Evolutionary conservation across 2,329 filamentous ascomycete genomes (phyloP).

Genomic region (Colletotrichum aenigma): DNA sequence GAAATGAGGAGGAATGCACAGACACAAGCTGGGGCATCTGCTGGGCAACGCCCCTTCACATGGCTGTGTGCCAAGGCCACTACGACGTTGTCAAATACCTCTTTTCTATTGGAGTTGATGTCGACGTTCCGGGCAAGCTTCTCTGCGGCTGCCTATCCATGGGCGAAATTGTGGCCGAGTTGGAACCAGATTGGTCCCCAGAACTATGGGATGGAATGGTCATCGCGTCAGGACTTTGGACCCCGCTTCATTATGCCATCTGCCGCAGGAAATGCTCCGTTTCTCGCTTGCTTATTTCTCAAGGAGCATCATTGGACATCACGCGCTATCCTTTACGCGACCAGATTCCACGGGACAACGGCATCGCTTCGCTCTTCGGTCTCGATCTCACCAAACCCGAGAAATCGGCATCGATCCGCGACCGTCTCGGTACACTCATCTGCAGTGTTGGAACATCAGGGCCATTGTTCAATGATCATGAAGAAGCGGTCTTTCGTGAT

Average conservation of each 20-base stretch:
- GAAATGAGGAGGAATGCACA: rapidly evolving
- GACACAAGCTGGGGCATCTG: neutral
- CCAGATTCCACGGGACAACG: neutral
- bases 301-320: neutral
- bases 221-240: neutral
- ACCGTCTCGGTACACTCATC: too few species aligned
- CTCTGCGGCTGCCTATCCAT: neutral
- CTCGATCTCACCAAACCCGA: neutral
- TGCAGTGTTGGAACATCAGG: too few species aligned
- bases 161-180: neutral
- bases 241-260: neutral
- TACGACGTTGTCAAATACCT: neutral
- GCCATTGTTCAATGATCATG: neutral
- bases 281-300: neutral
- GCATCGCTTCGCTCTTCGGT: neutral
- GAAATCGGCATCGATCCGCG: neutral
- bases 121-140: neutral
- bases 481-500: rapidly evolving
- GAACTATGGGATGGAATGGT: neutral
- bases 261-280: rapidly evolving
- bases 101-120: neutral
- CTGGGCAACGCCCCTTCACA: neutral
- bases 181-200: rapidly evolving
- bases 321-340: rapidly evolving
- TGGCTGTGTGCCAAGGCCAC: neutral